These are phyloP conservation scores for Sporothrix schenckii DNA, from an alignment of 2,329 filamentous ascomycete species.

Conservation along the genomic window DNA sequence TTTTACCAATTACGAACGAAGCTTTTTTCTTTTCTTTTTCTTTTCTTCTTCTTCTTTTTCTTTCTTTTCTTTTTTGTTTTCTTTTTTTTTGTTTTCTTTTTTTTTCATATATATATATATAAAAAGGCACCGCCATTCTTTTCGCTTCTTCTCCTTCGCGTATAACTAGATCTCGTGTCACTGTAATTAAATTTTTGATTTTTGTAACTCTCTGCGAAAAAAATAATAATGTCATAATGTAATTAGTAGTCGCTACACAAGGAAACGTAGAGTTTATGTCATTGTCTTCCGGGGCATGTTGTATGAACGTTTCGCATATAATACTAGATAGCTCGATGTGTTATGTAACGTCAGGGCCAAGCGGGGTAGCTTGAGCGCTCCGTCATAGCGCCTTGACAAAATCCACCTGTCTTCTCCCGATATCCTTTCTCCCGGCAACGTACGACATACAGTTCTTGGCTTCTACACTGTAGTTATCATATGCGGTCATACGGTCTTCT, in stretches of 20 bases:
- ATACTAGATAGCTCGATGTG: too few species aligned
- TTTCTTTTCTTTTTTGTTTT: slow-evolving; percentile 30
- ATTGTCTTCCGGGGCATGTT: too few species aligned
- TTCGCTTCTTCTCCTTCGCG: too few species aligned
- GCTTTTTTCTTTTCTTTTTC: slow-evolving; percentile 30
- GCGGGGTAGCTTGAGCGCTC: slow-evolving; percentile 24
- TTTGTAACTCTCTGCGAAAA: too few species aligned
- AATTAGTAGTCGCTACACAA: too few species aligned
- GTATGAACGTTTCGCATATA: too few species aligned
- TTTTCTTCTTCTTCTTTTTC: background rate
- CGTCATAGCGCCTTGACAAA: background rate
- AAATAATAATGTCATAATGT: too few species aligned
- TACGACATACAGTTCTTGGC: background rate
- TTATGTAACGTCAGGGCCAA: background rate
- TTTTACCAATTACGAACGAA: background rate
- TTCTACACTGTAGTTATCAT: too few species aligned
- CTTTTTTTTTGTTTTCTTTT: slow-evolving; percentile 17
- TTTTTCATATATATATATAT: background rate
- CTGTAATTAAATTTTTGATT: too few species aligned
- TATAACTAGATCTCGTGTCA: too few species aligned
- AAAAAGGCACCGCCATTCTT: background rate
- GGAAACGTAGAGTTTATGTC: too few species aligned
- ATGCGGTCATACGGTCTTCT: background rate
- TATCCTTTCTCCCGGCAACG: slow-evolving; percentile 11
- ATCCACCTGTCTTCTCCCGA: background rate